Evolutionary conservation across 257 asterid genomes (phyloP).

Genomic region (Schizonepeta tenuifolia): DNA sequence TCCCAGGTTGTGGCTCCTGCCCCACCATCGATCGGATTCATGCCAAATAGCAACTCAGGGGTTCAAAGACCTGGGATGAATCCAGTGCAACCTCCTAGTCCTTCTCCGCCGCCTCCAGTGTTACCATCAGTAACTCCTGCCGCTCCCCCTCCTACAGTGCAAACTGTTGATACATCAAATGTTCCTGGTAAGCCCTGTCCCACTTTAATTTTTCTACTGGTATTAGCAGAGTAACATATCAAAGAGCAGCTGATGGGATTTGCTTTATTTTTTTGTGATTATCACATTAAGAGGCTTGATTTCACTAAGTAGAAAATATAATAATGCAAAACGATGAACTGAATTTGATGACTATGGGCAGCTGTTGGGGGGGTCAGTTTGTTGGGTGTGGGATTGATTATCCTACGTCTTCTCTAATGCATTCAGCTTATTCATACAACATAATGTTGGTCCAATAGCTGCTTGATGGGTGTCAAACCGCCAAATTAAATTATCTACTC

Average conservation of each 20-base stretch:
- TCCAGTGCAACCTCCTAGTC: slow-evolving; percentile 73
- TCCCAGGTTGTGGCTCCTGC: slow-evolving; percentile 68
- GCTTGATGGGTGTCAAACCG: not conserved
- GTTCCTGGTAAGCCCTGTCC: slow-evolving; percentile 73
- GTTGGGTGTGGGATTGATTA: not conserved
- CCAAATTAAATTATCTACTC: not conserved
- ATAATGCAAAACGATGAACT: not conserved
- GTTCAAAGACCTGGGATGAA: slow-evolving; percentile 75
- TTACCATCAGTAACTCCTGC: slow-evolving; percentile 73
- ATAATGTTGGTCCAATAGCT: not conserved
- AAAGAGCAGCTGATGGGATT: slow-evolving; percentile 18
- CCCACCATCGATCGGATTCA: slow-evolving; percentile 65
- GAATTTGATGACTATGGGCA: not conserved
- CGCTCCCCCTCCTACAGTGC: slow-evolving; percentile 96
- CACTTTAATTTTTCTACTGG: slow-evolving; percentile 20
- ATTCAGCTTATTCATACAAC: not conserved
- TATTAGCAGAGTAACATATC: not conserved
- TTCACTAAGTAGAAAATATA: not conserved
- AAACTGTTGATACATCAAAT: slow-evolving; percentile 91
- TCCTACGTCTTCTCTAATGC: not conserved
- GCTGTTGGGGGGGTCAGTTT: not conserved
- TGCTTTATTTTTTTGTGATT: not conserved
- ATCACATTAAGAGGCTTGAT: not conserved
- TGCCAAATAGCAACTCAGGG: slow-evolving; percentile 61
- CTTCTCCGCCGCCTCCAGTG: slow-evolving; percentile 59